A percentile compares a stretch with the other conserved stretches of the same genome.
Evolutionary conservation across 2,329 filamentous ascomycete species (phyloP).

Genomic region (Westerdykella ornata): DNA sequence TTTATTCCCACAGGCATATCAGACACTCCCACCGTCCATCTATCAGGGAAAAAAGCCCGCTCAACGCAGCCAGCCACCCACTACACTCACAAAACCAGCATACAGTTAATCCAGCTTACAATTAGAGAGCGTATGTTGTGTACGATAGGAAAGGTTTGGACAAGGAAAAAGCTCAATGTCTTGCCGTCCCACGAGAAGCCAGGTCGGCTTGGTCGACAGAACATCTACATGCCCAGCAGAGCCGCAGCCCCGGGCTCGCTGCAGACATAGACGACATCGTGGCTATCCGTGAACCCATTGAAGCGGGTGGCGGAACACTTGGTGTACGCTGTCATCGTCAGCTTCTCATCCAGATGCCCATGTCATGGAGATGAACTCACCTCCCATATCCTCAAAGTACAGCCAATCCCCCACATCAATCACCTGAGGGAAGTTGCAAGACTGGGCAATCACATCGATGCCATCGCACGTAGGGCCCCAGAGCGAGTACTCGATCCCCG

Average conservation of each 20-base stretch:
- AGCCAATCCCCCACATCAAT: slow-evolving; percentile 95
- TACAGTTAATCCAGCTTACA: no score
- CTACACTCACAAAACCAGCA: no score
- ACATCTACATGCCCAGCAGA: slow-evolving; percentile 44
- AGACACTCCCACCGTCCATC: no score
- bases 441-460: slow-evolving; percentile 87
- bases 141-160: no score
- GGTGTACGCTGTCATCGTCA: slow-evolving; percentile 62
- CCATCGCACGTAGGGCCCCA: slow-evolving; percentile 98
- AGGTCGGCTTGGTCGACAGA: no score
- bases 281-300: slow-evolving; percentile 90
- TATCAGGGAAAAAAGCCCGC: no score
- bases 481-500: slow-evolving; percentile 75
- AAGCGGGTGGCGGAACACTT: slow-evolving; percentile 96
- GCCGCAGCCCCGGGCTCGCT: slow-evolving; percentile 83
- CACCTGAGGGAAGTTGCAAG: slow-evolving; percentile 66
- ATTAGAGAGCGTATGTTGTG: no score
- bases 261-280: slow-evolving; percentile 90
- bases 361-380: slow-evolving; percentile 10
- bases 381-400: slow-evolving; percentile 96
- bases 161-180: no score
- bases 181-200: no score
- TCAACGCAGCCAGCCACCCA: no score
- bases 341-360: neutral
- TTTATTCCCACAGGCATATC: no score